Percentiles rank a stretch among this genome's conserved stretches.
Conservation (phyloP, 192 early-diverging fungal genomes). For the Entomortierella parvispora region DNA sequence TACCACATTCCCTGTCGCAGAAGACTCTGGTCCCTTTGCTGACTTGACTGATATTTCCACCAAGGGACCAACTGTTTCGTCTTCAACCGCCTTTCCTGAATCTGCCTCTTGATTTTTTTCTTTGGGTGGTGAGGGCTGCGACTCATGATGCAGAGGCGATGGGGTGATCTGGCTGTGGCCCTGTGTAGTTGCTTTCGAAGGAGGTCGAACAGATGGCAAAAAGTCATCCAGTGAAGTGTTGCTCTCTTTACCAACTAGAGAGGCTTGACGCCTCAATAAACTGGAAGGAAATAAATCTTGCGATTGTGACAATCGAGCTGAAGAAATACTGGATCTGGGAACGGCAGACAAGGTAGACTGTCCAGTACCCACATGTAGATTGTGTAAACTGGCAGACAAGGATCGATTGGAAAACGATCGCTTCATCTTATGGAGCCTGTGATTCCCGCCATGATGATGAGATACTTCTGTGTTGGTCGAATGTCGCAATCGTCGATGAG, state of each 20-base stretch:
- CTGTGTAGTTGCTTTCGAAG: not conserved
- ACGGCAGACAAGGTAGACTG: not conserved
- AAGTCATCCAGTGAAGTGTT: not conserved
- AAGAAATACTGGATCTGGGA: conserved; percentile 4
- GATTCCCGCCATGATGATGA: conserved; percentile 1
- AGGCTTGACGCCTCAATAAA: conserved; percentile 25
- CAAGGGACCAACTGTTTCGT: too few species aligned
- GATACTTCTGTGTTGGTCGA: conserved; percentile 44
- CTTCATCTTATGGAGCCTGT: conserved; percentile 26
- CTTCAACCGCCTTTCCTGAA: too few species aligned
- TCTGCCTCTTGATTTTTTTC: too few species aligned
- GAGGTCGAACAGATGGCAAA: not conserved
- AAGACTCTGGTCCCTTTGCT: not conserved
- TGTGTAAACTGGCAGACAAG: conserved; percentile 28
- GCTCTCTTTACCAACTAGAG: conserved; percentile 14
- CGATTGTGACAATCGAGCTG: conserved; percentile 1
- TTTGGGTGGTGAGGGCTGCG: too few species aligned
- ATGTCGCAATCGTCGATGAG: conserved; percentile 37
- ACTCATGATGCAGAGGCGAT: too few species aligned
- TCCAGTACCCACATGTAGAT: conserved; percentile 21
- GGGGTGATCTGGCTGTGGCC: too few species aligned
- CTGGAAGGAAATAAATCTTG: conserved; percentile 4
- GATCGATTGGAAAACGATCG: conserved; percentile 19
- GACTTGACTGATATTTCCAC: too few species aligned
- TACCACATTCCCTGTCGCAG: conserved; percentile 1